phyloP scores from a whole-genome alignment of 169 alveolate genomes.

The Cyclospora cayetanensis region DNA sequence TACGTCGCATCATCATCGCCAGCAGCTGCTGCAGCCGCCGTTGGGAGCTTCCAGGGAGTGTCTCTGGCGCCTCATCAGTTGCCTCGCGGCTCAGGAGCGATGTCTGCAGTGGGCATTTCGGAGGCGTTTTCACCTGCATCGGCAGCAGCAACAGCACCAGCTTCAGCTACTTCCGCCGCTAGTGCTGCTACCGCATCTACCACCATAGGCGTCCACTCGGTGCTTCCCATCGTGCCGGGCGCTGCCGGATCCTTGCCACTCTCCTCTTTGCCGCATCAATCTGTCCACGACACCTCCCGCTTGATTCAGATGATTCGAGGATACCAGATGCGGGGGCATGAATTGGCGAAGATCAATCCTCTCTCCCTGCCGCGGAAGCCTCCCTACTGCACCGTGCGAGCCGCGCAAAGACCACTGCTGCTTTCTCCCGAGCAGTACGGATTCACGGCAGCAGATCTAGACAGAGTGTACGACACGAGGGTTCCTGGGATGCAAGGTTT shows the following conservation, averaged over 20 bases:
- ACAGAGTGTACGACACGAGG: constrained; percentile 64
- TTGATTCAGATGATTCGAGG: constrained; percentile 73
- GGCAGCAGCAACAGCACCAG: background rate
- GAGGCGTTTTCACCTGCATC: background rate
- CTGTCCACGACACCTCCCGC: constrained; percentile 71
- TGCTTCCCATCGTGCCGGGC: background rate
- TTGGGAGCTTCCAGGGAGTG: background rate
- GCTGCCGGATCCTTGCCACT: constrained; percentile 1
- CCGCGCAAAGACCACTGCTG: constrained; percentile 17
- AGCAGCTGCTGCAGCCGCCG: background rate
- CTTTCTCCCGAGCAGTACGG: constrained; percentile 65
- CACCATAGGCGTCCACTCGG: too few species aligned
- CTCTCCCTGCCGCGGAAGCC: constrained; percentile 56
- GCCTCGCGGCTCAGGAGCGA: background rate
- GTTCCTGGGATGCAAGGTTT: constrained; percentile 71
- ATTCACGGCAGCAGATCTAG: constrained; percentile 69
- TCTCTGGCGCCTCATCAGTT: background rate
- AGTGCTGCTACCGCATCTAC: background rate
- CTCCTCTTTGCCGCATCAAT: constrained; percentile 8
- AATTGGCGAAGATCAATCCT: constrained; percentile 63
- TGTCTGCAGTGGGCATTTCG: background rate
- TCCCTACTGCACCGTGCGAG: constrained; percentile 58
- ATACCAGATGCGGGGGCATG: constrained; percentile 71
- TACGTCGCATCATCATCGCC: background rate
- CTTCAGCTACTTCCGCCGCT: background rate